These are phyloP conservation scores for Pyrus communis DNA, from an alignment of 306 rosid genomes.

Conservation along the genomic window DNA sequence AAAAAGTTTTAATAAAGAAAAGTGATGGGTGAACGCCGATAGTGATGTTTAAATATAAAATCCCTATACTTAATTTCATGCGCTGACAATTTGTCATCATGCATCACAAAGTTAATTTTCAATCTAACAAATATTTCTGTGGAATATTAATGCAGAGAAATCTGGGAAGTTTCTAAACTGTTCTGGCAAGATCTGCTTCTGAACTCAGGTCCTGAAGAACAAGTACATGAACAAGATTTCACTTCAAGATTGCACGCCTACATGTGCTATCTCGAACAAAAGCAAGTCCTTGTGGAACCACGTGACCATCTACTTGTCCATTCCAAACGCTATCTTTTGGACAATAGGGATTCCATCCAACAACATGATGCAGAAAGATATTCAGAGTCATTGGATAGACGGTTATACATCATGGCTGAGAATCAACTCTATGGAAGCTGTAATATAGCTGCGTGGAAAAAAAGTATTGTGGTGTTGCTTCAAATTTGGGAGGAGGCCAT, in stretches of 20 bases:
- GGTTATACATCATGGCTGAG: neutral
- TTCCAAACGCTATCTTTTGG: neutral
- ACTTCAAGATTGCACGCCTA: neutral
- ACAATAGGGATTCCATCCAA: neutral
- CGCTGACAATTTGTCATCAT: too few relatives aligned
- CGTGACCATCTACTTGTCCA: neutral
- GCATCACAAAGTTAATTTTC: too few relatives aligned
- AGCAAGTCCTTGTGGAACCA: too few relatives aligned
- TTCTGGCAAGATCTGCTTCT: too few relatives aligned
- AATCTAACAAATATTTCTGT: too few relatives aligned
- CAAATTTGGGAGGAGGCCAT: neutral
- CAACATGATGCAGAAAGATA: neutral
- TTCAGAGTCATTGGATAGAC: neutral
- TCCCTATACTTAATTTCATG: too few relatives aligned
- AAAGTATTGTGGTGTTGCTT: neutral
- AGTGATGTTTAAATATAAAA: too few relatives aligned
- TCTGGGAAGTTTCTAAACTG: too few relatives aligned
- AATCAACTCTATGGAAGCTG: neutral
- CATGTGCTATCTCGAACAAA: neutral
- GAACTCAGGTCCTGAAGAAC: too few relatives aligned
- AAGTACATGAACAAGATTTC: neutral
- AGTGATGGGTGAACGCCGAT: too few relatives aligned
- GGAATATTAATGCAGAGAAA: too few relatives aligned
- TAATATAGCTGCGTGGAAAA: neutral
- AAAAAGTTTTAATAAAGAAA: too few relatives aligned